phyloP scores from a whole-genome alignment of 1,139 yeast species.

The Blastobotrys niveus region DNA sequence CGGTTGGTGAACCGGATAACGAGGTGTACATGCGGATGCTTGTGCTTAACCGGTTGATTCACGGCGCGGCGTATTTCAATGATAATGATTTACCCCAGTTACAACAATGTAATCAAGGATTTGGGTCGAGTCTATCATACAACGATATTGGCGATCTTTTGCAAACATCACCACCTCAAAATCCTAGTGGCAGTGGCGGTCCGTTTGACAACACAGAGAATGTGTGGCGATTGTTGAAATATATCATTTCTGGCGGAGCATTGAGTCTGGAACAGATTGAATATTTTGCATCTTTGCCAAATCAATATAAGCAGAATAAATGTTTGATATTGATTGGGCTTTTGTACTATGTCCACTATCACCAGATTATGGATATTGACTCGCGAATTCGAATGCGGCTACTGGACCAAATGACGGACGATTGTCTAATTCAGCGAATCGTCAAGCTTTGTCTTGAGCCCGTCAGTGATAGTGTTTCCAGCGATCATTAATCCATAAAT shows the following conservation, averaged over 20 bases:
- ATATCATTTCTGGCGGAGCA: conserved; percentile 1
- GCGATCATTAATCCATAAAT: too few relatives aligned
- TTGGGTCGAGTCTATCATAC: background rate
- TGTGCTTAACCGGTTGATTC: conserved; percentile 23
- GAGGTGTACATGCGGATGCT: conserved; percentile 20
- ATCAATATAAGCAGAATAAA: background rate
- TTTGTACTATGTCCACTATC: conserved; percentile 8
- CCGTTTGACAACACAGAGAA: background rate
- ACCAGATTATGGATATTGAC: background rate
- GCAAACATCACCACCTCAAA: background rate
- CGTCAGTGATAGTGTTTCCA: background rate
- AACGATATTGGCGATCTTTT: background rate
- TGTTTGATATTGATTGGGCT: conserved; percentile 7
- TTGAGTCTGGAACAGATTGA: conserved; percentile 5
- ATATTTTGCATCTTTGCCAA: background rate
- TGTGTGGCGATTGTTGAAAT: conserved; percentile 7
- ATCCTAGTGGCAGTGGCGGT: too few relatives aligned
- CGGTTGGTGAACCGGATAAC: conserved; percentile 25
- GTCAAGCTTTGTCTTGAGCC: conserved; percentile 6
- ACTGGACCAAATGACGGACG: background rate
- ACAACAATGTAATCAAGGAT: conserved; percentile 4
- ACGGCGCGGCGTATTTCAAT: conserved; percentile 7
- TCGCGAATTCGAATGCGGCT: conserved; percentile 10
- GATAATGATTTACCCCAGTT: background rate
- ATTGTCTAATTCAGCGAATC: conserved; percentile 1